Base-by-base conservation (phyloP, 345 rosid genomes). In the Arabidopsis suecica region DNA sequence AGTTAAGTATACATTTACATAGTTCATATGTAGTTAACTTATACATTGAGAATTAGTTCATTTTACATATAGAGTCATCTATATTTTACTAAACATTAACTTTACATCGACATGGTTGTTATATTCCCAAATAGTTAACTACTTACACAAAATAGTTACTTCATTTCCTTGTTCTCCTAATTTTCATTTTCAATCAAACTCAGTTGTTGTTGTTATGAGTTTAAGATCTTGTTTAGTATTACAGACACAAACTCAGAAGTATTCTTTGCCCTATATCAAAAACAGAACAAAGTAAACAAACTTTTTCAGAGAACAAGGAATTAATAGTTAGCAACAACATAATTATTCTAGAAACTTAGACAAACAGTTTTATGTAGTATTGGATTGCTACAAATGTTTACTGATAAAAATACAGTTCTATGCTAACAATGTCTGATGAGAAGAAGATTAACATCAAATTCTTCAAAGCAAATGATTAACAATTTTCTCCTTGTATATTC, bases 401-500 rank as follows among this genome's bases (percentile, higher is more conserved):
- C 32, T 28, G 32, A 28, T 28, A 28, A 28, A 28, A 36, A 51
- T 25, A 6, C 10, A 61, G 20, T 61, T 22, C 7, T 32, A 22
- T 49, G 60, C 37, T 61, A 23, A 61, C 33, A 71, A 11, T 72
- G 61, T 50, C 16, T 3, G 32, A 28, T 28, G 32, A 28, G 32
- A 28, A 28, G 32, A 28, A 28, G 57, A 64, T 55, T 14, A 47
- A 56, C 32, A 73, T 64, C 28, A 55, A 20, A 20, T 55, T 55
- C 22, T 34, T 57, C 5, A 45, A 66, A 60, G 38, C 48, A 68
- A 70, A 34, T 30, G 32, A 41, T 62, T 11, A 44, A 8, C 47
- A 76, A 33, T 53, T 68, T 47, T 61, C 25, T 1, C 69, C 68
- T 25, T 49, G 41, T 61, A 63, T 69, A 62, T 69, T 61, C 71